These are phyloP conservation scores for Niebla homalea DNA, from an alignment of 495 filamentous ascomycete genomes.

Conservation along the genomic window DNA sequence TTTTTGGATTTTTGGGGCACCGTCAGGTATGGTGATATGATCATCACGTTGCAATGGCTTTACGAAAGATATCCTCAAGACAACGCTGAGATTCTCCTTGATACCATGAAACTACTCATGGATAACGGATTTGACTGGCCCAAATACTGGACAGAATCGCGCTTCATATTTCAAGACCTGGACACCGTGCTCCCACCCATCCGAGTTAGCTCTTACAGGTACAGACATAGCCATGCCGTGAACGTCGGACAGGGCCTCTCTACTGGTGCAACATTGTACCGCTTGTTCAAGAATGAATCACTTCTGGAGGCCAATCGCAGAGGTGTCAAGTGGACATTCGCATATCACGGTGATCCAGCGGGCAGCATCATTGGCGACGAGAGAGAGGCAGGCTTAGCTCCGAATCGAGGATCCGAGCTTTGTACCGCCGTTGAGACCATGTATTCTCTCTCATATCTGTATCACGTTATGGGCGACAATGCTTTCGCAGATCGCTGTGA, in stretches of 20 bases:
- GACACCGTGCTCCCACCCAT: conserved; percentile 20
- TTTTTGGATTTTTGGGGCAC: conserved; percentile 33
- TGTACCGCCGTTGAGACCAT: conserved; percentile 32
- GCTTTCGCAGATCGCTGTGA: conserved; percentile 45
- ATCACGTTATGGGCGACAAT: conserved; percentile 30
- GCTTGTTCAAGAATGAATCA: conserved; percentile 19
- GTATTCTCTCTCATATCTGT: conserved; percentile 31
- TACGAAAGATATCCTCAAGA: conserved; percentile 32
- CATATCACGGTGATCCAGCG: conserved; percentile 32
- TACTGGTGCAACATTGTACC: conserved; percentile 27
- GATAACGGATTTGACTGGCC: conserved; percentile 30
- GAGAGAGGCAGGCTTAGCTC: conserved; percentile 20
- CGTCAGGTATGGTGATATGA: conserved; percentile 38
- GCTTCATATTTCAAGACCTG: conserved; percentile 29
- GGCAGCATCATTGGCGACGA: conserved; percentile 30
- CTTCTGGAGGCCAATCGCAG: conserved; percentile 26
- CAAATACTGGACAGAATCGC: conserved; percentile 27
- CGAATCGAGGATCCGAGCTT: conserved; percentile 28
- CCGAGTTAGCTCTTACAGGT: conserved; percentile 18
- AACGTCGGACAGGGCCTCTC: conserved; percentile 40
- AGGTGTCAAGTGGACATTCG: conserved; percentile 35
- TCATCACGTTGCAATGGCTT: conserved; percentile 41
- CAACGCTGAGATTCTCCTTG: conserved; percentile 23
- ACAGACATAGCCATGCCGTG: conserved; percentile 33
- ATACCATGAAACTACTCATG: conserved; percentile 33